Evolutionary conservation across 495 filamentous ascomycete species (phyloP), one percentile per base, ranked within the genome.

Genomic region (Hyaloscypha finlandica): DNA sequence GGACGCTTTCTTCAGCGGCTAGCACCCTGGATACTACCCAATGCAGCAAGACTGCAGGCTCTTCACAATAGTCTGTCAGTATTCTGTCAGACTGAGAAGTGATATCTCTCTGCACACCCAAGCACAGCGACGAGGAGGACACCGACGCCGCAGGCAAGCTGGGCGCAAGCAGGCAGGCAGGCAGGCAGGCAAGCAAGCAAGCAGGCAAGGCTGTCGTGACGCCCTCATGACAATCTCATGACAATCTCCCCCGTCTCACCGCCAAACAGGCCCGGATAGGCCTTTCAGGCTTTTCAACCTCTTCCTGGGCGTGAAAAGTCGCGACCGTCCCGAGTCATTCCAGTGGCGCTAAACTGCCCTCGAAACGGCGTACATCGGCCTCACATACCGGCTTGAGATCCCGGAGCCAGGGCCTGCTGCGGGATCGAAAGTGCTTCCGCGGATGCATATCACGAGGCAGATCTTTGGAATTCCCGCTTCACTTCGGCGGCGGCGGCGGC

Each of bases 391-490:
- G 56, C 30, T 37, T 37, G 32, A 32, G 56, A 8, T 31, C 56
- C 56, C 56, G 30, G 56, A 31, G 35, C 29, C 8, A 37, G 56
- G 29, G 30, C 29, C 32, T 33, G 56, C 32, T 20, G 32, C 53
- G 29, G 30, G 53, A 25, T 32, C 53, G 6, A 37, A 14, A 16
- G 4, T 32, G 32, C 56, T 32, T 31, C 33, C 59, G 35, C 35
- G n/a, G 37, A 22, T 61, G 59, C 59, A 48, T 61, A 61, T 25
- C 56, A 37, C 31, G 56, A 59, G 56, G 32, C 56, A 56, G 19
- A 32, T 33, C 56, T 59, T 20, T 3, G 32, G n/a, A 20, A 58
- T 16, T 25, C 29, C 32, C 31, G 30, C 32, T 11, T 6, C 8
- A 37, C 9, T 37, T 32, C 19, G 32, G 56, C 19, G 16, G 19